phyloP scores from a whole-genome alignment of 148 eudicot species.

The Fagopyrum tataricum region DNA sequence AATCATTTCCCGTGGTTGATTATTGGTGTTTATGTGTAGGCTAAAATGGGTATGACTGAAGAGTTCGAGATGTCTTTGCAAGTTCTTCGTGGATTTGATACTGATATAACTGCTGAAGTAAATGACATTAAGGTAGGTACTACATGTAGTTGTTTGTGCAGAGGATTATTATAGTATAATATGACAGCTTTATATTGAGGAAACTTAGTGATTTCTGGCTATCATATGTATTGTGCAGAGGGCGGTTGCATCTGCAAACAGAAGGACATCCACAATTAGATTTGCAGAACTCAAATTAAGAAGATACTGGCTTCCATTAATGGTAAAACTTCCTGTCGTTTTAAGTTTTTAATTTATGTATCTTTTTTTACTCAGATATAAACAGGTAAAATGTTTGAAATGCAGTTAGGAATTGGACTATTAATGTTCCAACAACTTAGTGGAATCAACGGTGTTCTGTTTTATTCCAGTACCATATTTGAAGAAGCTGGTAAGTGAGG shows the following conservation, averaged over 20 bases:
- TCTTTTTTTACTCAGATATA: background rate
- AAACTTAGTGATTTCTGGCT: background rate
- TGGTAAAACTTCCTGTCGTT: conserved; percentile 36
- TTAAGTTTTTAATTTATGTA: background rate
- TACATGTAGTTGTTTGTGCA: background rate
- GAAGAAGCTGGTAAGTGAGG: conserved; percentile 61
- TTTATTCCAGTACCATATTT: conserved; percentile 86
- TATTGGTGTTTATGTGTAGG: conserved; percentile 31
- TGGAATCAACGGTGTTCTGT: conserved; percentile 91
- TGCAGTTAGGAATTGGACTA: conserved; percentile 90
- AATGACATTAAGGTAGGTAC: conserved; percentile 78
- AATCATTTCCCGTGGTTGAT: background rate
- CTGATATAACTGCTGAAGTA: conserved; percentile 78
- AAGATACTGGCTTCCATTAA: conserved; percentile 93
- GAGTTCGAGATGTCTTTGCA: conserved; percentile 94
- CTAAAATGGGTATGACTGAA: conserved; percentile 92
- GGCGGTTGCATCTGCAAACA: conserved; percentile 74
- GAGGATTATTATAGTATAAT: background rate
- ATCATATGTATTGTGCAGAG: conserved; percentile 42
- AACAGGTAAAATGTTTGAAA: background rate
- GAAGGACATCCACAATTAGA: conserved; percentile 54
- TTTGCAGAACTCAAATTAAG: conserved; percentile 69
- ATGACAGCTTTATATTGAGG: background rate
- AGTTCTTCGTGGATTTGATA: conserved; percentile 92
- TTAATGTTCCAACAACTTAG: conserved; percentile 74